These are phyloP conservation scores for Strobilomyces echinocephalus DNA, from an alignment of 768 basidiomycete species.

Conservation along the genomic window DNA sequence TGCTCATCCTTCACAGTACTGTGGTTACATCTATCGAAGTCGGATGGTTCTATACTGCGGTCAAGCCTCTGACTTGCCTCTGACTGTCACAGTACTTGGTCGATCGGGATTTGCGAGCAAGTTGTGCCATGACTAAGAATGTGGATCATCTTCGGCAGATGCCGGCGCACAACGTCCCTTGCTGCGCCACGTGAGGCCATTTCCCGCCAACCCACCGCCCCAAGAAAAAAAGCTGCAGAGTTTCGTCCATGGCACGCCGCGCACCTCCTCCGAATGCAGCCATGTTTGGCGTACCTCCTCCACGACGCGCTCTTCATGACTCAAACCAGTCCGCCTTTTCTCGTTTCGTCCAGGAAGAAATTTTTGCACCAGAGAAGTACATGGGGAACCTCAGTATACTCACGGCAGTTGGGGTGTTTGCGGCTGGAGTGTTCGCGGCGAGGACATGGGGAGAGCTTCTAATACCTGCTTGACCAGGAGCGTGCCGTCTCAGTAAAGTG, in stretches of 20 bases:
- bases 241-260: constrained; percentile 61
- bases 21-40: too few species aligned
- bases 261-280: constrained; percentile 50
- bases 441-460: constrained; percentile 77
- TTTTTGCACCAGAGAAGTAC: constrained; percentile 69
- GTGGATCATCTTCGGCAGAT: constrained; percentile 8
- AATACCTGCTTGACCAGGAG: constrained; percentile 48
- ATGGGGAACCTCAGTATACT: constrained; percentile 69
- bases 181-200: not conserved
- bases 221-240: not conserved
- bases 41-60: too few species aligned
- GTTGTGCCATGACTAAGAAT: too few species aligned
- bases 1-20: too few species aligned
- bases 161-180: not conserved
- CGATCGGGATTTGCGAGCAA: not conserved
- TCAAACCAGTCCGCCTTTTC: constrained; percentile 62
- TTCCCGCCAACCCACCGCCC: not conserved
- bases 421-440: constrained; percentile 63
- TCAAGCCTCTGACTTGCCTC: too few species aligned
- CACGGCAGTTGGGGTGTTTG: constrained; percentile 61
- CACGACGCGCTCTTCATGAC: constrained; percentile 42
- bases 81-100: too few species aligned
- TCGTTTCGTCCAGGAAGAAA: constrained; percentile 52
- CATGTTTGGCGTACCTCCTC: constrained; percentile 44
- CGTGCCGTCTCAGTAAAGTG: not conserved